Conservation (phyloP, 2,329 filamentous ascomycete genomes). For the Phyllachora maydis region DNA sequence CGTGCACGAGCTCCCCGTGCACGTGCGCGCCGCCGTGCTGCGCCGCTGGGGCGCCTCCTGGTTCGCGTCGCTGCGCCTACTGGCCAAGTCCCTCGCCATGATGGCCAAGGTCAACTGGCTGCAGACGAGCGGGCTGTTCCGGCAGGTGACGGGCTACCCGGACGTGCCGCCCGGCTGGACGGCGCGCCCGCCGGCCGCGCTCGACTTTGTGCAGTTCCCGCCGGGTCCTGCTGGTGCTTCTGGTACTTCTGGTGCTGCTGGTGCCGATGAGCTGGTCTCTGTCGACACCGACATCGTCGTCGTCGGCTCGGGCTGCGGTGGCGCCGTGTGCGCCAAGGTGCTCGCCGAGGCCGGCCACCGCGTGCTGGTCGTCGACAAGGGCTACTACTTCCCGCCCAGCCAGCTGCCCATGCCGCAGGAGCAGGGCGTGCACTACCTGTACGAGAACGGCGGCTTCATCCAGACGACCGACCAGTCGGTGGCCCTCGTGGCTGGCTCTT, state of each 20-base stretch:
- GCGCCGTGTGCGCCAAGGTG: constrained; percentile 62
- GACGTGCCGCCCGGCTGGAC: constrained; percentile 29
- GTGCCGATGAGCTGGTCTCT: constrained; percentile 23
- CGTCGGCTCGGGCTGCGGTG: constrained; percentile 73
- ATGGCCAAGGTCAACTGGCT: constrained; percentile 33
- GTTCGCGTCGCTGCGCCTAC: constrained; percentile 27
- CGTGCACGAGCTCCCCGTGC: constrained; percentile 36
- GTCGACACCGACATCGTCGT: constrained; percentile 69
- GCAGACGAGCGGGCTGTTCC: constrained; percentile 32
- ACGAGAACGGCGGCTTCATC: constrained; percentile 41
- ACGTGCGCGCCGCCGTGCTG: constrained; percentile 39
- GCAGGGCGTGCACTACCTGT: constrained; percentile 41
- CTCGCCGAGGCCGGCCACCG: constrained; percentile 53
- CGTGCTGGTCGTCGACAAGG: constrained; percentile 55
- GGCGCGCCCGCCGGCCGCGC: constrained; percentile 29
- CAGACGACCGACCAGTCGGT: constrained; percentile 34
- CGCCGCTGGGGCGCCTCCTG: constrained; percentile 39
- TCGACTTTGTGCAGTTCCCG: constrained; percentile 38
- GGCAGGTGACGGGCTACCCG: constrained; percentile 33
- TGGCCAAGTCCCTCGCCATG: constrained; percentile 32
- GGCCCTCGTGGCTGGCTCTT: constrained; percentile 43
- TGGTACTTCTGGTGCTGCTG: constrained; percentile 3
- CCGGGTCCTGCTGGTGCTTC: constrained; percentile 14
- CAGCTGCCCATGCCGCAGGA: constrained; percentile 55
- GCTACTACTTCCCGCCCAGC: constrained; percentile 51